Evolutionary conservation across 2,329 filamentous ascomycete genomes (phyloP).

Genomic region (Colletotrichum paranaense): DNA sequence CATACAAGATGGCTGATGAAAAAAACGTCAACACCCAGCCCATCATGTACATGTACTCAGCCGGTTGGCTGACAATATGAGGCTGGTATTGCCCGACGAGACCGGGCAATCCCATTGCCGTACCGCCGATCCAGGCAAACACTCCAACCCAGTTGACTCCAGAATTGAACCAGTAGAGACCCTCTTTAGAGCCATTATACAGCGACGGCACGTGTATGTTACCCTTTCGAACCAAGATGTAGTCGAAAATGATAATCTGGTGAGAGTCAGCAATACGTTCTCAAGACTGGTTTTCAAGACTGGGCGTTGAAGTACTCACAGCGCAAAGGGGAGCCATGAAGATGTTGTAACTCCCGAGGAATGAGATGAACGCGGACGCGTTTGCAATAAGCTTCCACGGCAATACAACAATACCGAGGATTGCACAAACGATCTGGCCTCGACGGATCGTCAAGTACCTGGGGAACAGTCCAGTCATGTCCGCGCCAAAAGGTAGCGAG

Average conservation of each 20-base stretch:
- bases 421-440: conserved; percentile 45
- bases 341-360: conserved; percentile 42
- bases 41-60: conserved; percentile 45
- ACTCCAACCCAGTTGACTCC: conserved; percentile 46
- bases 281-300: no score
- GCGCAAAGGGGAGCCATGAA: conserved; percentile 43
- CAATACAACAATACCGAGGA: conserved; percentile 44
- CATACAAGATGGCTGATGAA: conserved; percentile 42
- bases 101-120: conserved; percentile 41
- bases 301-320: conserved; percentile 21
- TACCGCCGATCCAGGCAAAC: conserved; percentile 41
- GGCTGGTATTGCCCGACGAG: conserved; percentile 43
- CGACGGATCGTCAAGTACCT: conserved; percentile 46
- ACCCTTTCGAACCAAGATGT: conserved; percentile 45
- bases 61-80: conserved; percentile 38
- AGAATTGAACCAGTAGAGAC: conserved; percentile 46
- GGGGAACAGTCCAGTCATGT: conserved; percentile 46
- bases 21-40: conserved; percentile 44
- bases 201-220: conserved; percentile 46
- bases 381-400: conserved; percentile 46
- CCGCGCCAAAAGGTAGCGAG: conserved; percentile 47
- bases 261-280: not conserved
- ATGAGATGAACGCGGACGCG: conserved; percentile 40
- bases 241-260: conserved; percentile 48
- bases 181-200: conserved; percentile 41